Evolutionary conservation across 495 filamentous ascomycete genomes (phyloP), one percentile per base, ranked within the genome.

Genomic region (Aspergillus incahuasiensis): DNA sequence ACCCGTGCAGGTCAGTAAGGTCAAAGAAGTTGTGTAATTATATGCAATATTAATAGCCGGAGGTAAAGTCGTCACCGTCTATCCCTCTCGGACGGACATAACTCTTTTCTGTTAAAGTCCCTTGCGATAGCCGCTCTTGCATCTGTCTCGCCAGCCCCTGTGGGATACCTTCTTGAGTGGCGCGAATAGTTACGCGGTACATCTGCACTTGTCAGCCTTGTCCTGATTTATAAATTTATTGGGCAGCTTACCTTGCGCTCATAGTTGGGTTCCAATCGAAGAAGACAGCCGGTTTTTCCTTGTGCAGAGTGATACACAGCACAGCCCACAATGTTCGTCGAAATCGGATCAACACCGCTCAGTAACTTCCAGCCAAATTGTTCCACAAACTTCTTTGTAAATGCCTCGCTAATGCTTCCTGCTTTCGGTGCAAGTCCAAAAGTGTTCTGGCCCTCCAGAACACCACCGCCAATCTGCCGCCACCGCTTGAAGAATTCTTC

Each of bases 401-500:
- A 90, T 3, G 69, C 59, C 48, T 76, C 68, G 49, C 73, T 74
- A 45, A 79, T 81, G 63, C 61, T 69, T 64, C 69, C 82, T 61
- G 74, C 78, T 53, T 77, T 75, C 5, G 76, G 73, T 18, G 65
- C 65, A n/a, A 74, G 58, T 0, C 86, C 86, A 68, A 97, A 95
- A 6, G 97, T 88, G 38, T 80, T 76, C 68, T 99, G 95, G 0
- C 87, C 82, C 66, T 99, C 95, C 11, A 95, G 79, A 6, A 91
- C 88, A 2, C 79, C 79, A 6, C 88, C 91, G 16, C 95, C 95
- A 63, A 99, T 97, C 69, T 99, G 95, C 71, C 94, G 90, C 95
- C 95, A 99, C 19, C 95, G 79, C 76, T 94, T 97, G 77, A 99
- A 99, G 73, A 97, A 99, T 57, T 97, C 94, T 46, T 97, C 94